A percentile compares a stretch with the other conserved stretches of the same genome.
Conservation (phyloP, 2,329 filamentous ascomycete species). For the Fusarium cyanostomum region DNA sequence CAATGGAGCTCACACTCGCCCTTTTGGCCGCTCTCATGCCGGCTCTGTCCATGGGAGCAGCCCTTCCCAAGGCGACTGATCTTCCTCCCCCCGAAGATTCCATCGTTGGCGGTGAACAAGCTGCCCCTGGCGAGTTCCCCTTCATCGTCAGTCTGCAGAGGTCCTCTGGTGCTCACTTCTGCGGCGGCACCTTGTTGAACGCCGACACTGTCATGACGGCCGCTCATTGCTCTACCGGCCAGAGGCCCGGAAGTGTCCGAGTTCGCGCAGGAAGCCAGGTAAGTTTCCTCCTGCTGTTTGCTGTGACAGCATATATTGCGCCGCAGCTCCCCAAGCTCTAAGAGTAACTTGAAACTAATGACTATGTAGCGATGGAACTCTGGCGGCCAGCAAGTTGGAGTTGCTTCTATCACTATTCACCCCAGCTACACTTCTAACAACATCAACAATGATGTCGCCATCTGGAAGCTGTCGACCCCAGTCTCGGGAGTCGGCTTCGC, state of each 20-base stretch:
- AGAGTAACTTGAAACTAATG: too few relatives aligned
- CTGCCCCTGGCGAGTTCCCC: slow-evolving; percentile 44
- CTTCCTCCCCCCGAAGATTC: background rate
- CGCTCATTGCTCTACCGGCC: slow-evolving; percentile 43
- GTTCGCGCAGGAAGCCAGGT: slow-evolving; percentile 44
- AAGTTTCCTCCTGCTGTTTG: background rate
- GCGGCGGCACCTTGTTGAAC: slow-evolving; percentile 45
- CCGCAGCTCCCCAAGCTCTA: too few relatives aligned
- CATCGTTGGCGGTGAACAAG: slow-evolving; percentile 42
- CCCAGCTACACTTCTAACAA: slow-evolving; percentile 34
- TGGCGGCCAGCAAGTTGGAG: slow-evolving; percentile 41
- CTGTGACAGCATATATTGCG: background rate
- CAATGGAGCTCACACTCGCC: slow-evolving; percentile 27
- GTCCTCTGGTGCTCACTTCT: slow-evolving; percentile 33
- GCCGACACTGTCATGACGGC: slow-evolving; percentile 47
- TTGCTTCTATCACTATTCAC: slow-evolving; percentile 39
- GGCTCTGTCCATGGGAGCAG: slow-evolving; percentile 21
- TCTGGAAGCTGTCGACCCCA: slow-evolving; percentile 43
- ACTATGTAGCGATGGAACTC: slow-evolving; percentile 29
- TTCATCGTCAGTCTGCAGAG: slow-evolving; percentile 44
- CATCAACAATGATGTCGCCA: slow-evolving; percentile 43
- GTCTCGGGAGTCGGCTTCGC: slow-evolving; percentile 41
- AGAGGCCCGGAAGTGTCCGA: slow-evolving; percentile 22
- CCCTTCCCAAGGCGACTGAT: slow-evolving; percentile 14
- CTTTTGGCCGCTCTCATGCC: slow-evolving; percentile 8